phyloP scores from a whole-genome alignment of 352 stramenopile species.

The Pythium brassicae region DNA sequence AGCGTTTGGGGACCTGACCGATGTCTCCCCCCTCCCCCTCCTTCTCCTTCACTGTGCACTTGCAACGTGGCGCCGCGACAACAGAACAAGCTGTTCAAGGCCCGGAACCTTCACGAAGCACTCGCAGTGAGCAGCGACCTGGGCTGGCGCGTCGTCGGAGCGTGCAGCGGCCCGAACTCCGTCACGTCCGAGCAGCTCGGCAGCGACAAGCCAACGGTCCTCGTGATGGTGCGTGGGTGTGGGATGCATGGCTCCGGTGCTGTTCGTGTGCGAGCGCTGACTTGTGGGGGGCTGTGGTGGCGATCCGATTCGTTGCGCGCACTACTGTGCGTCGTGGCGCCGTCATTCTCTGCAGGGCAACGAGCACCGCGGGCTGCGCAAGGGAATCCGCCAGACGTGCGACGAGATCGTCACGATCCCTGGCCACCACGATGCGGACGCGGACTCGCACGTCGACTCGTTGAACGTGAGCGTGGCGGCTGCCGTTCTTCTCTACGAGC shows the following conservation, averaged over 20 bases:
- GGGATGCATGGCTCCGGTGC: neutral
- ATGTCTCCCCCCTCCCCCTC: no score
- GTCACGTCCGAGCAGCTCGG: constrained; percentile 52
- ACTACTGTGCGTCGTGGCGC: neutral
- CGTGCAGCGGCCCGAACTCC: constrained; percentile 68
- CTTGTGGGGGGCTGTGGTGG: neutral
- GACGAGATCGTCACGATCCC: constrained; percentile 73
- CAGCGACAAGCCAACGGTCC: constrained; percentile 55
- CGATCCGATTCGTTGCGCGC: no score
- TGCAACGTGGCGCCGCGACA: neutral
- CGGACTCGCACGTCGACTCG: constrained; percentile 69
- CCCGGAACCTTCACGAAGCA: constrained; percentile 62
- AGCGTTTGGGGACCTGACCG: neutral
- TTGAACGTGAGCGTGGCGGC: constrained; percentile 79
- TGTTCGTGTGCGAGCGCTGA: neutral
- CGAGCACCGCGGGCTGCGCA: constrained; percentile 71
- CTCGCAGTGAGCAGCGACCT: constrained; percentile 59
- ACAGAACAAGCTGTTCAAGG: constrained; percentile 63
- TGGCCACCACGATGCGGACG: constrained; percentile 40
- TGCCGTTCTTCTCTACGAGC: constrained; percentile 74
- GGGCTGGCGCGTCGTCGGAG: constrained; percentile 69
- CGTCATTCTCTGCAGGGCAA: constrained; percentile 41
- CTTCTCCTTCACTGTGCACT: neutral
- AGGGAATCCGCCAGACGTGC: constrained; percentile 67
- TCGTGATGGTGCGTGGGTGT: constrained; percentile 59